Evolutionary conservation across 495 filamentous ascomycete genomes (phyloP).

Genomic region (Penicillium alfredii): DNA sequence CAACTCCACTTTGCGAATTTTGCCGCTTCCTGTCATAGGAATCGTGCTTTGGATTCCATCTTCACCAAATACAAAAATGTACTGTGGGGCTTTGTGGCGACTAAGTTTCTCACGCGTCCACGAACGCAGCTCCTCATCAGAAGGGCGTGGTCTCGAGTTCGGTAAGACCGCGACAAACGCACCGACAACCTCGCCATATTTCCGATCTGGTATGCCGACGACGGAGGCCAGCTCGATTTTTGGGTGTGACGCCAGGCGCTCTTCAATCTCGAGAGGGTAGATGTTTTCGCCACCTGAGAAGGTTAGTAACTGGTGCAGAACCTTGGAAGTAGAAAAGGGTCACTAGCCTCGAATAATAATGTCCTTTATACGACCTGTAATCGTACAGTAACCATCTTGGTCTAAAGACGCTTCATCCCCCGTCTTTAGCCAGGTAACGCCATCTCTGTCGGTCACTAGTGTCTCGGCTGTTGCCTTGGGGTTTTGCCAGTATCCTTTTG

Average conservation of each 20-base stretch:
- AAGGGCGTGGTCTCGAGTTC: too few relatives aligned
- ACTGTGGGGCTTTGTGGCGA: slow-evolving; percentile 50
- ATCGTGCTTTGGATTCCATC: slow-evolving; percentile 40
- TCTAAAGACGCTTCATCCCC: slow-evolving; percentile 23
- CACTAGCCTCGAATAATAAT: slow-evolving; percentile 53
- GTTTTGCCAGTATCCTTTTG: slow-evolving; percentile 79
- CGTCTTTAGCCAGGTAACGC: slow-evolving; percentile 21
- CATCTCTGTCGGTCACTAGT: slow-evolving; percentile 34
- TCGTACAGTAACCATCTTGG: slow-evolving; percentile 14
- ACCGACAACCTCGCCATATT: slow-evolving; percentile 18
- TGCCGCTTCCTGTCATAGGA: slow-evolving; percentile 58
- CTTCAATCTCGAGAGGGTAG: slow-evolving; percentile 23
- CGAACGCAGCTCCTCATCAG: slow-evolving; percentile 5
- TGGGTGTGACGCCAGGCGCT: slow-evolving; percentile 12
- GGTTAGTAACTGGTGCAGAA: neutral
- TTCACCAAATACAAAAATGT: slow-evolving; percentile 55
- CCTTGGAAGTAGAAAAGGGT: slow-evolving; percentile 1
- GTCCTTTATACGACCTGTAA: slow-evolving; percentile 58
- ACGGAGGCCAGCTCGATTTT: slow-evolving; percentile 18
- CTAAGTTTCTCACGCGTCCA: slow-evolving; percentile 49
- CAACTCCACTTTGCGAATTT: too few relatives aligned
- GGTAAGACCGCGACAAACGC: too few relatives aligned
- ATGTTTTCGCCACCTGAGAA: slow-evolving; percentile 27
- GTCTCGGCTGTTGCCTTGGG: slow-evolving; percentile 58
- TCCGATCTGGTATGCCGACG: slow-evolving; percentile 14